Base-by-base conservation (phyloP, 306 rosid species). In the Elaeagnus macrophylla region DNA sequence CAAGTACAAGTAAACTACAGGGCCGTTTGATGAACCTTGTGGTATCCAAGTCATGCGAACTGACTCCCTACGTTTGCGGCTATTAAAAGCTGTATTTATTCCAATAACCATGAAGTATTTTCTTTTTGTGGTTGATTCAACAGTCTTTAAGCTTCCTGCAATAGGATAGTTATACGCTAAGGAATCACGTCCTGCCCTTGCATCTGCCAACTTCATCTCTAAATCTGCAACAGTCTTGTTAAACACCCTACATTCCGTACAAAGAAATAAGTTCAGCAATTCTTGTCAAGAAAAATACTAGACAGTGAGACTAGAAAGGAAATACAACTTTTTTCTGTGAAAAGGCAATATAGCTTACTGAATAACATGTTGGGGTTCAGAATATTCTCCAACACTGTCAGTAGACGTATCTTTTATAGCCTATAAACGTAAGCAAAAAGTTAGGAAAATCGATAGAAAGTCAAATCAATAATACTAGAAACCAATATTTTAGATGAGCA, bases 41-140 rank as follows among this genome's bases (percentile, higher is more conserved):
- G 97, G 97, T 95, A 86, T 86, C 97, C 95, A 90, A 56, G 97
- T 83, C 67, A 71, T 70, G 72, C 97, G 88, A 66, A 86, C 74
- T 44, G 95, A 90, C 64, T 90, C 94, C 77, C 97, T 79, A 63
- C 95, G 68, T 59, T 74, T 86, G 52, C 80, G 67, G 77, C 95
- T 90, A 68, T 75, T 83, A 64, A 90, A 83, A 53, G 97, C 94
- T 54, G 95, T 90, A 76, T 81, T 86, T 69, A 86, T 83, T 55
- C 97, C 97, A 60, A 90, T 74, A 66, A 90, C 86, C 82, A 86
- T 73, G 40, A 79, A 77, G 69, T 76, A 86, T 68, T 79, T 90
- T 78, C 78, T 86, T 67, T 69, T 74, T 3, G 68, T 56, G 71
- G 75, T 57, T 67, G 82, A 64, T 58, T 70, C 70, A 17, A 63